Evolutionary conservation across 2,329 filamentous ascomycete species (phyloP).

Genomic region (Fusarium xyrophilum): DNA sequence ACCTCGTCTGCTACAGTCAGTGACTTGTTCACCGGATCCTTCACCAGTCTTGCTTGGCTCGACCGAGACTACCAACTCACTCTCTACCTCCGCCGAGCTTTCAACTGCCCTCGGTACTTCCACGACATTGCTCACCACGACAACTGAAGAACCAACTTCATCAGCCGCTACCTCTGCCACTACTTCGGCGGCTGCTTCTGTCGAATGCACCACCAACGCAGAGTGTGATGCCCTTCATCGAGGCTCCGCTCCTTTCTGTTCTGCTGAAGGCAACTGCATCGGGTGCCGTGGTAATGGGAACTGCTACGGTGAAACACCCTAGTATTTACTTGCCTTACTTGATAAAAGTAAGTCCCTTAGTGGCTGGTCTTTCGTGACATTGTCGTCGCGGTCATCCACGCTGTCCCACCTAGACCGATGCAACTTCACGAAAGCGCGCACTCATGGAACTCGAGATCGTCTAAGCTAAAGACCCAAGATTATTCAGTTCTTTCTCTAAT

Average conservation of each 20-base stretch:
- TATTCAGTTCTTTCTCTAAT: background rate
- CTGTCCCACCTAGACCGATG: background rate
- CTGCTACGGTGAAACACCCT: background rate
- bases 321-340: background rate
- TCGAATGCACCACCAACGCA: background rate
- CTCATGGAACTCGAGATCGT: background rate
- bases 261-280: background rate
- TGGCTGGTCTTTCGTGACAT: background rate
- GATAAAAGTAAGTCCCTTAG: background rate
- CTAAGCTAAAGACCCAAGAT: background rate
- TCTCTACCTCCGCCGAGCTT: too few species aligned
- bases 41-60: background rate
- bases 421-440: background rate
- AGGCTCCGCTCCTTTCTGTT: background rate
- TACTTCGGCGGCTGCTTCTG: too few species aligned
- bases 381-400: background rate
- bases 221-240: background rate
- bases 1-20: background rate
- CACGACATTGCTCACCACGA: too few species aligned
- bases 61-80: background rate
- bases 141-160: too few species aligned
- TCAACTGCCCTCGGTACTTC: too few species aligned
- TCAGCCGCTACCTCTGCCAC: too few species aligned
- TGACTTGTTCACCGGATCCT: background rate
- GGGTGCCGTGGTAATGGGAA: background rate